Evolutionary conservation across 2,329 filamentous ascomycete species (phyloP), one percentile per base, ranked within the genome.

Genomic region (Clarireedia homoeocarpa): DNA sequence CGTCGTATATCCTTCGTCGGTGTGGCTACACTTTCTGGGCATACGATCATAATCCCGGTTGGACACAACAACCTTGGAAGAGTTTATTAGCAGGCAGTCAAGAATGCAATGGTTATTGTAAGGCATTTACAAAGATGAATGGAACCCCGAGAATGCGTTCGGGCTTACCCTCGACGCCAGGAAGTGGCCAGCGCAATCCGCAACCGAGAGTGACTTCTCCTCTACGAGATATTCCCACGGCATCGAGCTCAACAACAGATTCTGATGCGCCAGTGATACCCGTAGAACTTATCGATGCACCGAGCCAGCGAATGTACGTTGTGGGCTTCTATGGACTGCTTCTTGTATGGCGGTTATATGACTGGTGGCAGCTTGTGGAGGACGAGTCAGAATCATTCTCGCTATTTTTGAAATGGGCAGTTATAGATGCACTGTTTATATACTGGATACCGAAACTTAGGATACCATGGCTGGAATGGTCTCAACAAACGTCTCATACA

Each of bases 401-500:
- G 80, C 79, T 92, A 49, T 96, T 96, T 69, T 75, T 95, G 67
- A 99, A 97, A 80, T 99, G 94, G 94, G 81, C 89, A 60, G 78
- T 84, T 57, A 82, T 99, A 61, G 94, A 99, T 73, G 87, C 88
- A 59, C 72, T 86, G 24, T 96, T 91, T 70, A 77, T 97, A 61
- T 96, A 95, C 70, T 88, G 88, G 6, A 74, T 99, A 53, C 92
- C 95, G 17, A 82, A 88, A 63, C 72, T 99, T 65, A 84, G 89
- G 70, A 96, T 99, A 79, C 94, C 94, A 57, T 99, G 94, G 95
- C 77, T 99, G 57, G 91, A 97, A 75, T 89, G 92, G 75, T 89
- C 89, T n/a, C 63, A 65, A 40, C 46, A 54, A 27, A 45, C 88
- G 89, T 66, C 79, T 82, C 38, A 84, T 84, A 75, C 81, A 34